Conservation (phyloP, 2,329 filamentous ascomycete genomes). For the Alternaria sp. region DNA sequence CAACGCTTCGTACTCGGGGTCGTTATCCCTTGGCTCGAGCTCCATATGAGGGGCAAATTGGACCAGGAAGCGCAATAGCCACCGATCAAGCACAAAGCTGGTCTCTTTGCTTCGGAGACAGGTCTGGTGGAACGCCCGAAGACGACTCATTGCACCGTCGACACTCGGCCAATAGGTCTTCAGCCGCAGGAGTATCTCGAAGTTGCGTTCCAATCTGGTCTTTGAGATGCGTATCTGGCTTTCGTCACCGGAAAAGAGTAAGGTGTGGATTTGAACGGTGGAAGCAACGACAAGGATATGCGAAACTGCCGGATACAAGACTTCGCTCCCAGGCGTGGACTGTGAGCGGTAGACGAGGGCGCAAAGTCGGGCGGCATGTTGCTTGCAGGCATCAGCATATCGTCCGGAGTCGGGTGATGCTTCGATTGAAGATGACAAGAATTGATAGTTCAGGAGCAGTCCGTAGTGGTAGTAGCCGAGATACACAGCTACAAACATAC, state of each 20-base stretch:
- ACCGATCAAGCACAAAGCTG: slow-evolving; percentile 32
- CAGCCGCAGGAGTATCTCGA: slow-evolving; percentile 27
- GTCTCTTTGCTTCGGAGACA: slow-evolving; percentile 34
- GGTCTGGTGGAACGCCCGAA: slow-evolving; percentile 33
- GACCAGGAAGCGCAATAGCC: slow-evolving; percentile 32
- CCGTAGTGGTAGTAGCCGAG: slow-evolving; percentile 34
- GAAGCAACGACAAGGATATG: slow-evolving; percentile 33
- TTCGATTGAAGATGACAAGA: slow-evolving; percentile 22
- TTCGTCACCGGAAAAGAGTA: slow-evolving; percentile 30
- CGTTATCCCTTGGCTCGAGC: slow-evolving; percentile 33
- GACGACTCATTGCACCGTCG: slow-evolving; percentile 32
- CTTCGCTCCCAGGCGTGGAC: slow-evolving; percentile 25
- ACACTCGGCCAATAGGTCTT: slow-evolving; percentile 33
- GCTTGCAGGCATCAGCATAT: slow-evolving; percentile 31
- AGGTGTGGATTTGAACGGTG: slow-evolving; percentile 30
- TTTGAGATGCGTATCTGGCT: slow-evolving; percentile 28
- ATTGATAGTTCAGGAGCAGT: slow-evolving; percentile 32
- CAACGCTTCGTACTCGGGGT: slow-evolving; percentile 31
- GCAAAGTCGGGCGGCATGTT: slow-evolving; percentile 30
- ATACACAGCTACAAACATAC: slow-evolving; percentile 32
- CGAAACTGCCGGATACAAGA: slow-evolving; percentile 30
- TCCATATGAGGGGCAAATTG: slow-evolving; percentile 36
- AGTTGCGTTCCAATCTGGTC: slow-evolving; percentile 31
- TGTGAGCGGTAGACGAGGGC: slow-evolving; percentile 30
- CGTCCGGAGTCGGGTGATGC: slow-evolving; percentile 14